Evolutionary conservation across 345 rosid species (phyloP).

Genomic region (Hevea brasiliensis): DNA sequence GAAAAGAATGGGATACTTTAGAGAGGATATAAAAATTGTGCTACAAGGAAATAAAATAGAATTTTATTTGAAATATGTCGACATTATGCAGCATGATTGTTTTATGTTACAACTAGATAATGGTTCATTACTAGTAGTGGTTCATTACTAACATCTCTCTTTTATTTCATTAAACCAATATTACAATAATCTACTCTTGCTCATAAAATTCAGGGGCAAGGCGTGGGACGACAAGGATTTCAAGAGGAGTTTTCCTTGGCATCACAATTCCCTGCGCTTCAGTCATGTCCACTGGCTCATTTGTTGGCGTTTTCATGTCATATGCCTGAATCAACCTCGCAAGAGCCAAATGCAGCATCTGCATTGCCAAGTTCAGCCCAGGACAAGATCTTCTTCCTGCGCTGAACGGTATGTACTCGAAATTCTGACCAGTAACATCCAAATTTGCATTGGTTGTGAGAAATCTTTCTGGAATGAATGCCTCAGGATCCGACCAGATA

Average conservation of each 20-base stretch:
- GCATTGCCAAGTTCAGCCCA: slow-evolving; percentile 5
- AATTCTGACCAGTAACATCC: slow-evolving; percentile 3
- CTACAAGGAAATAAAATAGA: no score
- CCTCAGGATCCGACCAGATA: slow-evolving; percentile 3
- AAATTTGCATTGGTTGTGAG: neutral
- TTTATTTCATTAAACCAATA: neutral
- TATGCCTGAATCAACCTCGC: slow-evolving; percentile 15
- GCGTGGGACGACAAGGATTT: slow-evolving; percentile 1
- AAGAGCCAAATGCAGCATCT: neutral
- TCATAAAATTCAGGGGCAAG: slow-evolving; percentile 1
- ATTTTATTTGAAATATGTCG: no score
- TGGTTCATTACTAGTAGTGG: no score
- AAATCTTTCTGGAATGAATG: slow-evolving; percentile 10
- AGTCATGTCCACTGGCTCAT: slow-evolving; percentile 2
- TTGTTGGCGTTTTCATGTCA: neutral
- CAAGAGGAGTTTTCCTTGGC: neutral
- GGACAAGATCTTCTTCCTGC: slow-evolving; percentile 18
- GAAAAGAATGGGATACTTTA: no score
- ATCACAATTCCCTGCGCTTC: neutral
- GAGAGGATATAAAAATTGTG: no score
- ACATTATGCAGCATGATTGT: no score
- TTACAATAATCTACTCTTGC: neutral
- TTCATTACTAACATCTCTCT: no score
- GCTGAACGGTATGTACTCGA: slow-evolving; percentile 7
- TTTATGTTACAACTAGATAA: no score